Evolutionary conservation across 768 basidiomycete genomes (phyloP).

Genomic region (Hericium coralloides): DNA sequence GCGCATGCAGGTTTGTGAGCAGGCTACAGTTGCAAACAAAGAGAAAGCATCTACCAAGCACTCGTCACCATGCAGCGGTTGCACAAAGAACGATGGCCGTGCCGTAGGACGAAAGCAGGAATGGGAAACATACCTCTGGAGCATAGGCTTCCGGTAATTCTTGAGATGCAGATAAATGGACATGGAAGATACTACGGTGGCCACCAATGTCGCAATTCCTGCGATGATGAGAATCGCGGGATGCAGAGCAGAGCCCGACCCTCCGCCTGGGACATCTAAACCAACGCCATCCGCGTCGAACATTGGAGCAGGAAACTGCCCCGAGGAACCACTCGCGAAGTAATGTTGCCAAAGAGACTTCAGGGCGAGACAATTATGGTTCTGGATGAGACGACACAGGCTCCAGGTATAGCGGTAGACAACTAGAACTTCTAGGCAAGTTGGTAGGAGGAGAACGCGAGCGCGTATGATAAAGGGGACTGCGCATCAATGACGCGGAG

Average conservation of each 20-base stretch:
- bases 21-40: neutral
- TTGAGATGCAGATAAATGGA: conserved; percentile 78
- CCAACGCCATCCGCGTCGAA: no score
- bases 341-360: no score
- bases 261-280: conserved; percentile 17
- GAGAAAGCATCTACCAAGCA: neutral
- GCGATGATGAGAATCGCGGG: conserved; percentile 49
- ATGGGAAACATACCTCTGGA: conserved; percentile 54
- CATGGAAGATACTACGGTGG: conserved; percentile 62
- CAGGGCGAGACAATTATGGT: no score
- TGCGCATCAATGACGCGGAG: neutral
- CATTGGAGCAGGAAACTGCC: no score
- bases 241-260: conserved; percentile 46
- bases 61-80: no score
- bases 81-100: no score
- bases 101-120: neutral
- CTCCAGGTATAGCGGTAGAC: no score
- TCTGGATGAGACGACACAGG: no score
- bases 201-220: conserved; percentile 55
- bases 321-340: no score
- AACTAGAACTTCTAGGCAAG: no score
- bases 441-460: no score
- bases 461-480: no score
- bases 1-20: neutral
- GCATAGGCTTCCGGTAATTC: conserved; percentile 74